Evolutionary conservation across 768 basidiomycete species (phyloP).

Genomic region (Clavaria fumosa): DNA sequence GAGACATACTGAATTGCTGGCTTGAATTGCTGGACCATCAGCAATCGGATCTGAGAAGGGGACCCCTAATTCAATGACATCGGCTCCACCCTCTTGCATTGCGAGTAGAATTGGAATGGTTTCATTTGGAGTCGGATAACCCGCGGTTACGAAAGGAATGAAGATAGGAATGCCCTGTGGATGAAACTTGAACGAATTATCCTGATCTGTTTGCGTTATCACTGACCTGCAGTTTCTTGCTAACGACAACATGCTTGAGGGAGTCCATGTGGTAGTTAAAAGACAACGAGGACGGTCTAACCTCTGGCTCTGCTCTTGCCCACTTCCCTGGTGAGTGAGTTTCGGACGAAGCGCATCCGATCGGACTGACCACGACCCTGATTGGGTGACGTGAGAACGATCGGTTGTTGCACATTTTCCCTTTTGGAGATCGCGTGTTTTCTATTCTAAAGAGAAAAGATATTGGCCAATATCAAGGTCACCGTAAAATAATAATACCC

Average conservation of each 20-base stretch:
- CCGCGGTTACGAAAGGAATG: slow-evolving; percentile 89
- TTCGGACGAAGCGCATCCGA: too few species aligned
- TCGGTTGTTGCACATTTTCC: too few species aligned
- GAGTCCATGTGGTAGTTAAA: slow-evolving; percentile 39
- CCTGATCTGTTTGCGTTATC: background rate
- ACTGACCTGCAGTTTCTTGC: slow-evolving; percentile 41
- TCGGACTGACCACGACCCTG: too few species aligned
- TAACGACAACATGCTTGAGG: slow-evolving; percentile 51
- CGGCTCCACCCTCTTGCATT: slow-evolving; percentile 86
- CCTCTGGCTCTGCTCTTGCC: too few species aligned
- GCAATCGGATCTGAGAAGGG: slow-evolving; percentile 96
- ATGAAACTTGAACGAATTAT: background rate
- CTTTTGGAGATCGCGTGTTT: too few species aligned
- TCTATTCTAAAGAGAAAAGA: too few species aligned
- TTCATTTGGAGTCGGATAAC: slow-evolving; percentile 64
- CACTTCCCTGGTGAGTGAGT: too few species aligned
- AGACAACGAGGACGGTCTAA: background rate
- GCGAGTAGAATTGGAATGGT: slow-evolving; percentile 83
- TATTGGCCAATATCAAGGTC: too few species aligned
- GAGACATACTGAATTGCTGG: slow-evolving; percentile 66
- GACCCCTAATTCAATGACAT: slow-evolving; percentile 89
- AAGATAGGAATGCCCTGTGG: slow-evolving; percentile 42
- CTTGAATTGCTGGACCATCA: slow-evolving; percentile 89
- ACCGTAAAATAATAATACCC: too few species aligned
- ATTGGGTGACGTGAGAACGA: too few species aligned